Conservation (phyloP, 2,329 filamentous ascomycete species). For the Colletotrichum musicola region DNA sequence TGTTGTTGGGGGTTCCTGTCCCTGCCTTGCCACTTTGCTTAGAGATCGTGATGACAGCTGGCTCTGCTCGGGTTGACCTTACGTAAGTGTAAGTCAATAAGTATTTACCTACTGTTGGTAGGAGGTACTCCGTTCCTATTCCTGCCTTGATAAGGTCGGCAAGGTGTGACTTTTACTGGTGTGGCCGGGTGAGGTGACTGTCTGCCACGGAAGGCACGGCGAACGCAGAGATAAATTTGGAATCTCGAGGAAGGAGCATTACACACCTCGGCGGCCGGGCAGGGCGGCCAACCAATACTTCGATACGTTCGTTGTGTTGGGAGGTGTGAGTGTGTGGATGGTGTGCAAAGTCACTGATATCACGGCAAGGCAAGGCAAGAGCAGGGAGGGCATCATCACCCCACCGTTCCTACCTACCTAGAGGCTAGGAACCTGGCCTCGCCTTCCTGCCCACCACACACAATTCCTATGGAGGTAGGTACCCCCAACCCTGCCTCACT, state of each 20-base stretch:
- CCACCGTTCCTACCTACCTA: no score
- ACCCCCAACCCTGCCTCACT: background rate
- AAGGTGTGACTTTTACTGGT: background rate
- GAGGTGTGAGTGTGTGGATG: no score
- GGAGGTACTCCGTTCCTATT: no score
- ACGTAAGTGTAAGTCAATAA: constrained; percentile 5
- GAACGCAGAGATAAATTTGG: background rate
- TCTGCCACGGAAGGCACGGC: background rate
- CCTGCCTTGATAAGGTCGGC: no score
- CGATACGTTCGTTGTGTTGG: no score
- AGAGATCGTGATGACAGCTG: constrained; percentile 8
- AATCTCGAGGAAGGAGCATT: constrained; percentile 3
- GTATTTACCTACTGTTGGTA: background rate
- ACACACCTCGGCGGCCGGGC: background rate
- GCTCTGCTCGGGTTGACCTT: background rate
- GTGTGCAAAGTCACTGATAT: no score
- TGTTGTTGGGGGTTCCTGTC: background rate
- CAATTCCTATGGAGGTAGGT: no score
- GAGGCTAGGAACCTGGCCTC: no score
- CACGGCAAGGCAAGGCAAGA: no score
- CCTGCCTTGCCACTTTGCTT: background rate
- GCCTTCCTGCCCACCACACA: no score
- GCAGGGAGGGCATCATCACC: no score
- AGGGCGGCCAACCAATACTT: background rate
- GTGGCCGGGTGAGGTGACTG: background rate